These are phyloP conservation scores for Cladochytrium replicatum DNA, from an alignment of 192 early-diverging fungal genomes.

Conservation along the genomic window DNA sequence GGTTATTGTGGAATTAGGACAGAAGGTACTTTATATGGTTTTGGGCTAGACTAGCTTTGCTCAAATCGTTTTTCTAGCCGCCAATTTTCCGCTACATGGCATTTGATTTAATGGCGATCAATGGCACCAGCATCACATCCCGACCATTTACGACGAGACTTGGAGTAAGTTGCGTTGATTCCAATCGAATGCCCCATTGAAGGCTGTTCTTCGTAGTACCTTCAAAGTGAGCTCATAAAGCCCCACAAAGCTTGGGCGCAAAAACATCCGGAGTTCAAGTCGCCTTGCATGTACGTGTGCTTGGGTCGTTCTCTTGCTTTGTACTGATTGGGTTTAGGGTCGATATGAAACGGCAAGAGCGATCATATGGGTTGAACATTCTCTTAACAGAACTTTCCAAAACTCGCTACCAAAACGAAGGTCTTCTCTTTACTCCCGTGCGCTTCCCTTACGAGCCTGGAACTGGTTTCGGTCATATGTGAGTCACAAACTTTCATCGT, in stretches of 20 bases:
- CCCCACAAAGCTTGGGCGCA: conserved; percentile 39
- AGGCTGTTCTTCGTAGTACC: conserved; percentile 33
- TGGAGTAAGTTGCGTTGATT: conserved; percentile 51
- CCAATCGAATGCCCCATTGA: not conserved
- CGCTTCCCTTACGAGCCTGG: conserved; percentile 51
- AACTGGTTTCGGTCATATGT: too few relatives aligned
- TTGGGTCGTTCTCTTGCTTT: not conserved
- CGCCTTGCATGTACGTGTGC: conserved; percentile 33
- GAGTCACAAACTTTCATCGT: conserved; percentile 51
- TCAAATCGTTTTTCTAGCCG: too few relatives aligned
- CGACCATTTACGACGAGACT: conserved; percentile 46
- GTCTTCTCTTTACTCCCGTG: conserved; percentile 64
- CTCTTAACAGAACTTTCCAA: conserved; percentile 53
- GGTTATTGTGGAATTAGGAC: conserved; percentile 66
- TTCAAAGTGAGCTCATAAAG: conserved; percentile 41
- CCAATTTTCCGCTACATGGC: conserved; percentile 40
- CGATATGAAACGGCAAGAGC: conserved; percentile 55
- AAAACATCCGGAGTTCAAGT: conserved; percentile 12
- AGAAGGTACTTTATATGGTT: too few relatives aligned
- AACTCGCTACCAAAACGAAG: conserved; percentile 60
- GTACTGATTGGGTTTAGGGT: too few relatives aligned
- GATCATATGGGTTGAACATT: conserved; percentile 49
- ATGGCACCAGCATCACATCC: conserved; percentile 30
- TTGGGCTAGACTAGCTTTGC: too few relatives aligned
- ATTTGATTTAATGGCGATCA: conserved; percentile 57